Evolutionary conservation across 2,329 filamentous ascomycete genomes (phyloP).

Genomic region (Neurospora sp.): DNA sequence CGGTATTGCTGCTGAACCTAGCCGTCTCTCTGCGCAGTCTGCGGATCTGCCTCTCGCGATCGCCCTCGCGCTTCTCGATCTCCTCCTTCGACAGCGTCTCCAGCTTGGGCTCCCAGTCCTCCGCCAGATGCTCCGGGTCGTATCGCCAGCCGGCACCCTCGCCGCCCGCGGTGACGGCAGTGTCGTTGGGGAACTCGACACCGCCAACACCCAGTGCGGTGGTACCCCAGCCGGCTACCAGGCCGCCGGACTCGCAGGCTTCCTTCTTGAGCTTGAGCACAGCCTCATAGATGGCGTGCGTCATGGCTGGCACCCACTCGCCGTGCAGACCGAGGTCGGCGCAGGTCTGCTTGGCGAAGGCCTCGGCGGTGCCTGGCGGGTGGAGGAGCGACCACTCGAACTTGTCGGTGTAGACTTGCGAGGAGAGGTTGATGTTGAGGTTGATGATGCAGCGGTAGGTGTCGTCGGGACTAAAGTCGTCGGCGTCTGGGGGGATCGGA

Average conservation of each 20-base stretch:
- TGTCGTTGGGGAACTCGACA: constrained; percentile 76
- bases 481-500: constrained; percentile 52
- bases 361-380: constrained; percentile 81
- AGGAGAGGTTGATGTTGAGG: constrained; percentile 83
- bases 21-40: constrained; percentile 83
- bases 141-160: constrained; percentile 77
- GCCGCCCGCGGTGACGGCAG: constrained; percentile 38
- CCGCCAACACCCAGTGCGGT: constrained; percentile 32
- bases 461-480: constrained; percentile 81
- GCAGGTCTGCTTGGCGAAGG: constrained; percentile 86
- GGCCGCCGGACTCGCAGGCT: constrained; percentile 80
- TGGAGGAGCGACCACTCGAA: constrained; percentile 97
- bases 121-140: constrained; percentile 79
- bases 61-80: constrained; percentile 92
- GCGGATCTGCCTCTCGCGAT: constrained; percentile 83
- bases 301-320: constrained; percentile 90
- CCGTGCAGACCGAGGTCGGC: constrained; percentile 80
- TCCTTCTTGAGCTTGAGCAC: constrained; percentile 91
- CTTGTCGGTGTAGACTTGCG: constrained; percentile 88
- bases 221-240: constrained; percentile 60
- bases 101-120: constrained; percentile 76
- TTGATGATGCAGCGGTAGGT: constrained; percentile 89
- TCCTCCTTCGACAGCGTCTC: constrained; percentile 84
- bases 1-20: constrained; percentile 76
- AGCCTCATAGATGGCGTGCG: constrained; percentile 94